Evolutionary conservation across 345 rosid species (phyloP).

Genomic region (Nephelium lappaceum): DNA sequence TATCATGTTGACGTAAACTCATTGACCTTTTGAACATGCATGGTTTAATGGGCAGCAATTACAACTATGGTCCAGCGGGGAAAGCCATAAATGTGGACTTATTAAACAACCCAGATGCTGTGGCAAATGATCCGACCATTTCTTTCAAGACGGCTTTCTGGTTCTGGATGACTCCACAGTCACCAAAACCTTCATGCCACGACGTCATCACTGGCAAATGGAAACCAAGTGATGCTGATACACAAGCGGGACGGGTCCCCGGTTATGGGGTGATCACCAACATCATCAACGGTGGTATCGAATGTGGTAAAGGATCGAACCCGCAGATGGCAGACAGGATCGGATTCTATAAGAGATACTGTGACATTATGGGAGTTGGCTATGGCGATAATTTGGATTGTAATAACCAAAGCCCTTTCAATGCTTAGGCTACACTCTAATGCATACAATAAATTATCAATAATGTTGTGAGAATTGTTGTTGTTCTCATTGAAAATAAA

Average conservation of each 20-base stretch:
- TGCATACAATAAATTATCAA: background rate
- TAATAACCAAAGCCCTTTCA: slow-evolving; percentile 36
- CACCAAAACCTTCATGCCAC: slow-evolving; percentile 34
- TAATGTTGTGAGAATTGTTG: background rate
- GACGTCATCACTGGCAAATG: slow-evolving; percentile 25
- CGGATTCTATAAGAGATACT: slow-evolving; percentile 35
- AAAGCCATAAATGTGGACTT: slow-evolving; percentile 21
- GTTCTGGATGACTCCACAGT: slow-evolving; percentile 44
- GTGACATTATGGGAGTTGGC: slow-evolving; percentile 19
- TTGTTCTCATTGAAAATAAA: background rate
- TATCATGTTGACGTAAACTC: background rate
- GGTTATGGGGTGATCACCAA: slow-evolving; percentile 42
- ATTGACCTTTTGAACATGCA: background rate
- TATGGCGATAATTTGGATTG: slow-evolving; percentile 32
- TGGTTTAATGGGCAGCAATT: slow-evolving; percentile 28
- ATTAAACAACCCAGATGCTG: slow-evolving; percentile 24
- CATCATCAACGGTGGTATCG: slow-evolving; percentile 31
- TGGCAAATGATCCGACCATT: slow-evolving; percentile 22
- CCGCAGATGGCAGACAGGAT: slow-evolving; percentile 13
- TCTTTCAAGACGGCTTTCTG: slow-evolving; percentile 39
- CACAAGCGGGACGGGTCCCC: slow-evolving; percentile 19
- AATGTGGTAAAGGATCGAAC: slow-evolving; percentile 26
- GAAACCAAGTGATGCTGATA: slow-evolving; percentile 18
- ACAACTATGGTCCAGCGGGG: slow-evolving; percentile 38
- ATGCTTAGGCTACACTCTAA: slow-evolving; percentile 3